Evolutionary conservation across 371 early-diverging fungal genomes (phyloP).

Genomic region (Rozella allomycis): DNA sequence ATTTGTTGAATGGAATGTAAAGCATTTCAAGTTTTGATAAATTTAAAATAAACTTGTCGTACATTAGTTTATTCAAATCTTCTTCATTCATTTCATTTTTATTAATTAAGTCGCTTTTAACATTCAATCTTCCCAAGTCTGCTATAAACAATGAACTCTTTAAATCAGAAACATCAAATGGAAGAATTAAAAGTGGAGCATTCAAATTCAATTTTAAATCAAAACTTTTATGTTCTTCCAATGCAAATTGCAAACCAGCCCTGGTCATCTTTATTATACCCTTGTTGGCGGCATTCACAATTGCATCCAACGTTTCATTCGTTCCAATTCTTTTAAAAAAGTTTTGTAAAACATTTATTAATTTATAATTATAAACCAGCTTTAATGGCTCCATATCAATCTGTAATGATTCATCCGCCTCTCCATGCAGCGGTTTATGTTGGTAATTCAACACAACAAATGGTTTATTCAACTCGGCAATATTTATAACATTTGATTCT

Average conservation of each 20-base stretch:
- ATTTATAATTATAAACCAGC: conserved; percentile 61
- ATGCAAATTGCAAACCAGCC: conserved; percentile 58
- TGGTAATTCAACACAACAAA: conserved; percentile 69
- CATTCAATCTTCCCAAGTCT: conserved; percentile 77
- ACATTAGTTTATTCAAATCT: conserved; percentile 53
- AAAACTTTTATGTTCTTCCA: conserved; percentile 67
- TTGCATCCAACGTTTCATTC: background rate
- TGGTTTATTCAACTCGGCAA: conserved; percentile 10
- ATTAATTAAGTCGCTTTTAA: conserved; percentile 57
- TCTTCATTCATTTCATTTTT: conserved; percentile 38
- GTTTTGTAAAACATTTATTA: conserved; percentile 42
- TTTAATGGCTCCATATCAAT: conserved; percentile 72
- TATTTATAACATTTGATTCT: background rate
- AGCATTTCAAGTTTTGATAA: too few relatives aligned
- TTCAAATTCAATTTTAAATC: conserved; percentile 82
- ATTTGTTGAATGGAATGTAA: too few relatives aligned
- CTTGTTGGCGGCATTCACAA: background rate
- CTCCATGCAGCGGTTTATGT: conserved; percentile 58
- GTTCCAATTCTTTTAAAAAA: conserved; percentile 42
- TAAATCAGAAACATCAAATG: too few relatives aligned
- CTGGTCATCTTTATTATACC: conserved; percentile 13
- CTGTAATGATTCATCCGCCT: conserved; percentile 48
- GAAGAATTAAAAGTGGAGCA: conserved; percentile 88
- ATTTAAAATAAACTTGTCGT: conserved; percentile 65
- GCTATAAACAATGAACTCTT: too few relatives aligned